phyloP scores from a whole-genome alignment of 768 basidiomycete species.

The Suillus brevipes region DNA sequence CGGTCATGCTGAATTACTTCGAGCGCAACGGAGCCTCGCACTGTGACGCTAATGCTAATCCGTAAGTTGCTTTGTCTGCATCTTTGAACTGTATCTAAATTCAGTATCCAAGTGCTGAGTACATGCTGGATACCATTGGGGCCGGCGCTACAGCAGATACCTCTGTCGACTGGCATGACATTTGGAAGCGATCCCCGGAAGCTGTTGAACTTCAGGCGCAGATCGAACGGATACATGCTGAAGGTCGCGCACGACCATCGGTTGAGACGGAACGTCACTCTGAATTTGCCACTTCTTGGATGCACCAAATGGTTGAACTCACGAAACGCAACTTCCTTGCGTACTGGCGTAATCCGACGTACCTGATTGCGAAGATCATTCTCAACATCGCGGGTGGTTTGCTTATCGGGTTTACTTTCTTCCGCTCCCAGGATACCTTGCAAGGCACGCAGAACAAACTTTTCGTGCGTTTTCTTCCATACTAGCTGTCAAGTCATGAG shows the following conservation, averaged over 20 bases:
- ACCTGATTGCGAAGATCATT: conserved; percentile 40
- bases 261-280: conserved; percentile 23
- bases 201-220: conserved; percentile 37
- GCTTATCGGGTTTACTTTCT: conserved; percentile 47
- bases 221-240: conserved; percentile 43
- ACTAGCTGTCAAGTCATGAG: too few species aligned
- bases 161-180: conserved; percentile 47
- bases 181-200: conserved; percentile 49
- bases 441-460: conserved; percentile 46
- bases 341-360: conserved; percentile 43
- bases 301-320: conserved; percentile 35
- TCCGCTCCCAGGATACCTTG: conserved; percentile 32
- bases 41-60: conserved; percentile 23
- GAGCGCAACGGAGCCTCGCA: conserved; percentile 22
- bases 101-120: conserved; percentile 40
- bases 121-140: conserved; percentile 55
- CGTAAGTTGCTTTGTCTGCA: conserved; percentile 15
- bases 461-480: conserved; percentile 33
- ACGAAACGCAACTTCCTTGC: conserved; percentile 31
- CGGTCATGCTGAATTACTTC: conserved; percentile 24
- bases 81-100: not conserved
- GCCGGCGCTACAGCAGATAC: conserved; percentile 52
- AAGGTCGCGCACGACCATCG: conserved; percentile 31
- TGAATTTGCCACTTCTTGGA: conserved; percentile 42
- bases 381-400: conserved; percentile 35